Evolutionary conservation across 73 alveolate species (phyloP).

Genomic region (Paramecium biaurelia): DNA sequence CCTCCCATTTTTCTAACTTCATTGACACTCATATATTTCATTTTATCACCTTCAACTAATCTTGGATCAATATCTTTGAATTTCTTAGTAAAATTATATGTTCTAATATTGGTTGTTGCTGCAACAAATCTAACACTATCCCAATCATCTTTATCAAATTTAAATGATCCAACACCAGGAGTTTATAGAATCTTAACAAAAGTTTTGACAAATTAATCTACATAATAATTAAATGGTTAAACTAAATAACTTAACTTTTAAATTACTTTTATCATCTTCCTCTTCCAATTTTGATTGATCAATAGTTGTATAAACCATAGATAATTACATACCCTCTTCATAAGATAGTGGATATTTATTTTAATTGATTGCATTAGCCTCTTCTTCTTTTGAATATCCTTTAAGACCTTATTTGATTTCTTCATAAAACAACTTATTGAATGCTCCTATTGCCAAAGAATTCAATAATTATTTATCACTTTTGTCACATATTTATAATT

Average conservation of each 20-base stretch:
- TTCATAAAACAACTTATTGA: constrained; percentile 35
- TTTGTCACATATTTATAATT: constrained; percentile 44
- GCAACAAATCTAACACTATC: constrained; percentile 81
- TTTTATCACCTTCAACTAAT: neutral
- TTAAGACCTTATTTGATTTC: constrained; percentile 21
- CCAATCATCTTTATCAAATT: constrained; percentile 94
- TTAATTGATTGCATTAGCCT: neutral
- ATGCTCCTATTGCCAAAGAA: neutral
- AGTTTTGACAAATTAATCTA: neutral
- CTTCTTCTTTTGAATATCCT: neutral
- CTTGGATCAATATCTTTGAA: neutral
- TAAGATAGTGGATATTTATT: constrained; percentile 45
- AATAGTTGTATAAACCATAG: constrained; percentile 44
- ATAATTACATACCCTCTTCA: constrained; percentile 23
- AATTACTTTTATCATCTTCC: neutral
- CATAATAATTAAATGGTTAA: constrained; percentile 48
- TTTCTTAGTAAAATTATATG: constrained; percentile 72
- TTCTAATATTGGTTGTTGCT: constrained; percentile 88
- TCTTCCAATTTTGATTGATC: constrained; percentile 67
- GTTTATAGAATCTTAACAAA: neutral
- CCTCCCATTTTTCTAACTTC: constrained; percentile 93
- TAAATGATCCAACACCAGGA: constrained; percentile 56
- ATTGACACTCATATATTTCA: constrained; percentile 61
- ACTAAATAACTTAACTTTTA: neutral
- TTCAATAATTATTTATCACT: neutral